Base-by-base conservation (phyloP, 768 basidiomycete genomes). In the Suillus decipiens region DNA sequence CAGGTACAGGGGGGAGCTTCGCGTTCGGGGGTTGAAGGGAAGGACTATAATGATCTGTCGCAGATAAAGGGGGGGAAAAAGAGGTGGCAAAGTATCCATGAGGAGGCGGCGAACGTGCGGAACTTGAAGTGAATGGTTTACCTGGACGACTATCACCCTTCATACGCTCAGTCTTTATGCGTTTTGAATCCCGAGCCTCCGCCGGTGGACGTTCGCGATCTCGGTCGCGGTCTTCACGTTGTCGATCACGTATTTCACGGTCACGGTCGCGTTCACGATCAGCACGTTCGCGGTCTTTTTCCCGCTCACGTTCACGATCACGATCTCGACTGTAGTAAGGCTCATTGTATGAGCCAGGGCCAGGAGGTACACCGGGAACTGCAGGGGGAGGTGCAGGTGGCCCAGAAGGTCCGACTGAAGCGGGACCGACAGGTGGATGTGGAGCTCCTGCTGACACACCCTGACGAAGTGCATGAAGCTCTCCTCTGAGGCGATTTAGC, bases 401-500 rank as follows among this genome's bases (percentile, higher is more conserved):
- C 65, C 71, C 70, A 43, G 76, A 72, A 60, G 76, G 74, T 59
- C 72, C 75, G 3, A 73, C 69, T 24, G 74, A 75, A 39, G 74
- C 74, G 36, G 73, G 76, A 43, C 72, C 77, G 34, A 74, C 76
- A 6, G 70, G 63, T 45, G 72, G 70, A 61, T 77, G 77, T 48
- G 81, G 71, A 14, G 73, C 75, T 59, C 72, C 71, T 61, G 76
- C 66, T 15, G 79, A 70, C 36, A 69, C 63, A 53, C 76, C 76
- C 64, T 79, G 79, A 10, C 86, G 82, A 28, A 80, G 71, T 2
- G 82, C 77, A 62, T 89, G 82, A 39, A 91, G 78, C 71, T 94
- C 91, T 4, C 84, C 78, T 31, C 93, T 84, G 14, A 94, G 82
- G 37, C 89, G 83, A 6, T 79, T 78, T 62, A 96, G 79, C 67